Conservation (phyloP, 192 early-diverging fungal genomes). For the Coemansia sp. region DNA sequence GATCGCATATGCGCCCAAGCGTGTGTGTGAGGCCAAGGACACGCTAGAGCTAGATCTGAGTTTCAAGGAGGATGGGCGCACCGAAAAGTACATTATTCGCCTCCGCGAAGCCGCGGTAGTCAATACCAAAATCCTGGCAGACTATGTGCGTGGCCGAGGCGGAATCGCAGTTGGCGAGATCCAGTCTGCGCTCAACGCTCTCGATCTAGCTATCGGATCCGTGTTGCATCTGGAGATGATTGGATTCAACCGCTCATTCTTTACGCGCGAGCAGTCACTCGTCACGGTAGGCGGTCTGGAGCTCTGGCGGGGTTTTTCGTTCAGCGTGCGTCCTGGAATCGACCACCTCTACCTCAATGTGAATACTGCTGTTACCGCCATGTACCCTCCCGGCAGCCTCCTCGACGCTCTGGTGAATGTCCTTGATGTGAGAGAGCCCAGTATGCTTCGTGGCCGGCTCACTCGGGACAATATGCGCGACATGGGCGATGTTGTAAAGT, state of each 20-base stretch:
- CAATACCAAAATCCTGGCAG: conserved; percentile 49
- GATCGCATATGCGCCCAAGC: conserved; percentile 82
- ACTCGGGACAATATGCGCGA: conserved; percentile 14
- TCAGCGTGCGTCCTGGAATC: conserved; percentile 76
- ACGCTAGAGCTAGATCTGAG: conserved; percentile 61
- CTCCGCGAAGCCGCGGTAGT: conserved; percentile 63
- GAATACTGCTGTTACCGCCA: conserved; percentile 71
- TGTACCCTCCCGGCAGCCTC: conserved; percentile 70
- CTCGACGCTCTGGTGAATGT: conserved; percentile 74
- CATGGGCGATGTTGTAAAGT: conserved; percentile 17
- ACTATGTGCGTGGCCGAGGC: conserved; percentile 26
- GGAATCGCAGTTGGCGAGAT: conserved; percentile 24
- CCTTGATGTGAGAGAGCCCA: conserved; percentile 56
- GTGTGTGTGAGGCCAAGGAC: conserved; percentile 69
- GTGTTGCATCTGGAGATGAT: conserved; percentile 73
- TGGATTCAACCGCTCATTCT: conserved; percentile 89
- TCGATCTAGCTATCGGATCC: conserved; percentile 85
- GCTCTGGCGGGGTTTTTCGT: conserved; percentile 93
- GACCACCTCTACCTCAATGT: conserved; percentile 76
- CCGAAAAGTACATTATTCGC: conserved; percentile 62
- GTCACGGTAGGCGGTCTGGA: conserved; percentile 73
- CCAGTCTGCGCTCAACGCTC: conserved; percentile 62
- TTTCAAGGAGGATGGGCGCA: conserved; percentile 33
- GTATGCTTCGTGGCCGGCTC: conserved; percentile 39
- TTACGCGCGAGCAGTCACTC: conserved; percentile 67